Percentiles rank a stretch among this genome's conserved stretches.
Evolutionary conservation across 768 basidiomycete genomes (phyloP).

Genomic region (Postia placenta): DNA sequence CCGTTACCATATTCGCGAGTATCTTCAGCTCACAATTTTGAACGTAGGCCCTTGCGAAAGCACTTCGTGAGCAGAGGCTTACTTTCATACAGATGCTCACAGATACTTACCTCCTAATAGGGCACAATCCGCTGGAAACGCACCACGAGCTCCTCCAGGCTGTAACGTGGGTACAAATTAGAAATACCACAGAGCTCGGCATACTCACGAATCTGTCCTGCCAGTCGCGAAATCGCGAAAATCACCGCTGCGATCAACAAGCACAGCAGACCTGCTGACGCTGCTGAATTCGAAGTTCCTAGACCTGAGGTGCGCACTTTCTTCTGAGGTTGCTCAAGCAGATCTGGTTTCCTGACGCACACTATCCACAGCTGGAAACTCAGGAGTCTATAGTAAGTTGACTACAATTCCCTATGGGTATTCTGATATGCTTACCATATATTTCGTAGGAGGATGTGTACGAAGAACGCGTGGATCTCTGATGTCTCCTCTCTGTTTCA

Average conservation of each 20-base stretch:
- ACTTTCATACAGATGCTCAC: not conserved
- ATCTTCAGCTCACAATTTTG: not conserved
- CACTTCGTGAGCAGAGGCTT: slow-evolving; percentile 9
- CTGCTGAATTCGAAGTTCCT: not conserved
- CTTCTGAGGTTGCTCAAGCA: not conserved
- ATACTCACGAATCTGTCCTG: not conserved
- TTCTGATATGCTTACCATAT: not conserved
- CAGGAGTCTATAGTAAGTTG: slow-evolving; percentile 1
- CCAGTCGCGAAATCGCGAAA: slow-evolving; percentile 11
- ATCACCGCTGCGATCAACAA: slow-evolving; percentile 7
- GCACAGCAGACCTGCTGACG: not conserved
- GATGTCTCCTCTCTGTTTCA: too few species aligned
- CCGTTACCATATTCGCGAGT: not conserved
- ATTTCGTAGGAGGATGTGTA: not conserved
- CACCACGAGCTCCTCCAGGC: slow-evolving; percentile 8
- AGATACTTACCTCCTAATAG: not conserved
- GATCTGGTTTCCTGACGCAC: not conserved
- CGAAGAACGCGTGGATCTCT: not conserved
- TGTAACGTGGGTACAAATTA: slow-evolving; percentile 7
- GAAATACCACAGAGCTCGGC: not conserved
- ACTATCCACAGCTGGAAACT: slow-evolving; percentile 1
- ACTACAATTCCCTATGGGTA: too few species aligned
- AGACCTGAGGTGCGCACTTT: slow-evolving; percentile 7
- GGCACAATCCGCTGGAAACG: slow-evolving; percentile 8
- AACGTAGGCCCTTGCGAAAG: slow-evolving; percentile 13